A percentile compares a stretch with the other conserved stretches of the same genome.
Evolutionary conservation across 306 rosid genomes (phyloP).

Genomic region (Oxytropis ochrocephala): DNA sequence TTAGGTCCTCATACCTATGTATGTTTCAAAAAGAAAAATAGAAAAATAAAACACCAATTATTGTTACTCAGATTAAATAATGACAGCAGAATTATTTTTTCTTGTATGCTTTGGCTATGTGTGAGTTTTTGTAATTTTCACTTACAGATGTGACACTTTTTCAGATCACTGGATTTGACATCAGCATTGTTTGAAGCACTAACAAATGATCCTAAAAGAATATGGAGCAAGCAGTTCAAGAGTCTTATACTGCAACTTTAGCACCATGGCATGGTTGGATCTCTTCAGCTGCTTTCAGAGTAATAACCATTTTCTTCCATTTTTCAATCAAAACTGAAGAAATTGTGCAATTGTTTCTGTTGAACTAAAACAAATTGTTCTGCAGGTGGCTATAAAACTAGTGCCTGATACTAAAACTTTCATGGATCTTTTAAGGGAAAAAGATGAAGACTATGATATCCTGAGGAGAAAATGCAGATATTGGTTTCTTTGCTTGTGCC

Average conservation of each 20-base stretch:
- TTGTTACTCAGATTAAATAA: neutral
- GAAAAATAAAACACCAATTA: neutral
- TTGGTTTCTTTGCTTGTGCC: slow-evolving; percentile 55
- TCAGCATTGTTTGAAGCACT: slow-evolving; percentile 44
- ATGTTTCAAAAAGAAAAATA: neutral
- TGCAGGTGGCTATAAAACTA: slow-evolving; percentile 74
- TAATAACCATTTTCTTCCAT: slow-evolving; percentile 21
- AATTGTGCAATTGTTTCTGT: neutral
- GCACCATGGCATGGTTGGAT: slow-evolving; percentile 97
- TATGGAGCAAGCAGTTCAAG: slow-evolving; percentile 75
- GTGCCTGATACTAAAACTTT: slow-evolving; percentile 66
- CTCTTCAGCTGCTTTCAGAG: slow-evolving; percentile 85
- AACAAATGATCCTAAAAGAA: slow-evolving; percentile 43
- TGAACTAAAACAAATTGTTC: slow-evolving; percentile 12
- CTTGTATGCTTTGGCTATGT: neutral
- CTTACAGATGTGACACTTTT: neutral
- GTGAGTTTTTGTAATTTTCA: neutral
- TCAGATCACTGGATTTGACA: slow-evolving; percentile 74
- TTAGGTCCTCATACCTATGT: neutral
- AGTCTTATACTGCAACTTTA: slow-evolving; percentile 57
- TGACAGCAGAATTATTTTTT: neutral
- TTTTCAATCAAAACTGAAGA: neutral
- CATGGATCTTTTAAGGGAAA: slow-evolving; percentile 46
- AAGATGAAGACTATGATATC: slow-evolving; percentile 49
- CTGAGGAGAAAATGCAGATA: slow-evolving; percentile 55